Evolutionary conservation across 768 basidiomycete genomes (phyloP).

Genomic region (Boletus rufocinnamomeus): DNA sequence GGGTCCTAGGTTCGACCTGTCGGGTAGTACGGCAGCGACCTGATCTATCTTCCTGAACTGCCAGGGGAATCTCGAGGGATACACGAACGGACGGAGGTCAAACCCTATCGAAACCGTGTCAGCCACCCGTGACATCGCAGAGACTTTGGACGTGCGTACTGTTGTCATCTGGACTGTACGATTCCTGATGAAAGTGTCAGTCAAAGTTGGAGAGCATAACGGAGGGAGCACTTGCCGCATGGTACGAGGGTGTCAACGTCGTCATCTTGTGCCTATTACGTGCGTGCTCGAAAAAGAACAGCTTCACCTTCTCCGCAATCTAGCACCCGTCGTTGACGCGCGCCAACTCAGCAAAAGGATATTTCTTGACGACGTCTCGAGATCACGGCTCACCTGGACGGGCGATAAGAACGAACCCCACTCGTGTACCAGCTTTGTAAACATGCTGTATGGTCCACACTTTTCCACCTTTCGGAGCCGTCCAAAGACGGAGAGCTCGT

Average conservation of each 20-base stretch:
- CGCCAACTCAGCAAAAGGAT: constrained; percentile 28
- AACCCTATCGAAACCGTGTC: constrained; percentile 58
- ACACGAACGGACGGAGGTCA: constrained; percentile 94
- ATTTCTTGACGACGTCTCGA: too few species aligned
- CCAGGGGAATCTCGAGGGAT: constrained; percentile 93
- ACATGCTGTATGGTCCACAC: constrained; percentile 97
- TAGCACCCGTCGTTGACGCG: neutral
- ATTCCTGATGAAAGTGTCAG: constrained; percentile 57
- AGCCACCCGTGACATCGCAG: neutral
- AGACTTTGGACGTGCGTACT: constrained; percentile 49
- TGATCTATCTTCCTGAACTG: constrained; percentile 96
- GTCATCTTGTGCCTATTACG: constrained; percentile 99
- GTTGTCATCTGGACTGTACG: constrained; percentile 96
- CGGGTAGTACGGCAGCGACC: constrained; percentile 73
- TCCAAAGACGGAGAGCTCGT: constrained; percentile 93
- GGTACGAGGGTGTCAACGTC: constrained; percentile 89
- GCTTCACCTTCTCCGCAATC: constrained; percentile 97
- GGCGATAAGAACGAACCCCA: constrained; percentile 91
- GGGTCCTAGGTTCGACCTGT: constrained; percentile 50
- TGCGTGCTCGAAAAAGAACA: constrained; percentile 96
- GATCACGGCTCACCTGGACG: constrained; percentile 53
- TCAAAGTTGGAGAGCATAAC: neutral
- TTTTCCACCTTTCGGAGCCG: constrained; percentile 94
- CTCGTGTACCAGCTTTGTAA: constrained; percentile 91
- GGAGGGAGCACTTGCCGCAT: constrained; percentile 65